Percentiles rank a stretch among this genome's conserved stretches.
These are phyloP conservation scores for Alnus rubra DNA, from an alignment of 306 rosid species.

Conservation along the genomic window DNA sequence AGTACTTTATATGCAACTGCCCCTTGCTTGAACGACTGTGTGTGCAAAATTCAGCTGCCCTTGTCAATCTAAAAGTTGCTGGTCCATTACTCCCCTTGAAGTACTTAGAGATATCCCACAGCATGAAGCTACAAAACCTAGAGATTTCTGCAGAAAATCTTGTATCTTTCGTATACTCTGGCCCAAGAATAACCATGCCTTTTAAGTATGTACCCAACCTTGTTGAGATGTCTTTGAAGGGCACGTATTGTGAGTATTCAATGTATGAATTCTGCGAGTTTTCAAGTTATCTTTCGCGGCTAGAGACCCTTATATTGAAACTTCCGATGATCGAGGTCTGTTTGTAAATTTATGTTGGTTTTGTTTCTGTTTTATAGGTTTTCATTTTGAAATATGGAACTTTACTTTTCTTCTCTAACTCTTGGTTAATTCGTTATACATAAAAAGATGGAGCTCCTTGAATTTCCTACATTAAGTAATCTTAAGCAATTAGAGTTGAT, in stretches of 20 bases:
- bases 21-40: constrained; percentile 1
- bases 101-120: constrained; percentile 5
- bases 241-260: background rate
- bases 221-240: background rate
- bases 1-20: constrained; percentile 6
- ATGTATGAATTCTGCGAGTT: background rate
- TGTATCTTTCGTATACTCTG: constrained; percentile 5
- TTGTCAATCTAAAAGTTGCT: constrained; percentile 6
- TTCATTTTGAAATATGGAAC: background rate
- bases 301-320: background rate
- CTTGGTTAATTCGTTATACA: background rate
- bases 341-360: background rate
- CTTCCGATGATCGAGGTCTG: background rate
- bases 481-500: constrained; percentile 8
- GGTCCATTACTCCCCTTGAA: constrained; percentile 11
- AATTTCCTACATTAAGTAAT: background rate
- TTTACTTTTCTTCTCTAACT: background rate
- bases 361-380: background rate
- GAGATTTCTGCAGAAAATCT: constrained; percentile 12
- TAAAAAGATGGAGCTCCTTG: too few species aligned
- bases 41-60: background rate
- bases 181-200: constrained; percentile 3
- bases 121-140: constrained; percentile 1
- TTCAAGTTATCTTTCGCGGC: background rate
- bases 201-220: constrained; percentile 8